A percentile compares a stretch with the other conserved stretches of the same genome.
phyloP scores from a whole-genome alignment of 306 rosid genomes.

The Dicorynia guianensis region DNA sequence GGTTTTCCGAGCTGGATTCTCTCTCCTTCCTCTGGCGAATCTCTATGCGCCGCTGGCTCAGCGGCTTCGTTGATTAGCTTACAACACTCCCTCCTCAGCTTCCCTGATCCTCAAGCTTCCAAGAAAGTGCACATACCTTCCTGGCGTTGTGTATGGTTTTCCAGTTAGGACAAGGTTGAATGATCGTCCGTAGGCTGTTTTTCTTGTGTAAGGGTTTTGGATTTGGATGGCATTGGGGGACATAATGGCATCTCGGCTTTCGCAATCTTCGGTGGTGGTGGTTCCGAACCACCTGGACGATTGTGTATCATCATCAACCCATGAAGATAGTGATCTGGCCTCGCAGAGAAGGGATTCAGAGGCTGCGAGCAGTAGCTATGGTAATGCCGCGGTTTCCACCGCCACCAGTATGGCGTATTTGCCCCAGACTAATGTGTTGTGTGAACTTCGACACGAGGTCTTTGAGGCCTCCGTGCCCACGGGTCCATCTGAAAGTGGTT shows the following conservation, averaged over 20 bases:
- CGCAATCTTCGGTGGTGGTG: slow-evolving; percentile 78
- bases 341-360: slow-evolving; percentile 68
- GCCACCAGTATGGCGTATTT: slow-evolving; percentile 83
- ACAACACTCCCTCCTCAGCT: neutral
- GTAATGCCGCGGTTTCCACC: slow-evolving; percentile 58
- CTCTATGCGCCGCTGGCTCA: slow-evolving; percentile 85
- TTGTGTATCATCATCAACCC: slow-evolving; percentile 43
- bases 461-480: slow-evolving; percentile 73
- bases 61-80: slow-evolving; percentile 80
- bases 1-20: slow-evolving; percentile 70
- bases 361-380: slow-evolving; percentile 60
- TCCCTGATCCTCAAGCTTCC: slow-evolving; percentile 30
- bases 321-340: slow-evolving; percentile 54
- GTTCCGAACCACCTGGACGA: slow-evolving; percentile 69
- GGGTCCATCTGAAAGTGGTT: slow-evolving; percentile 83
- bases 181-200: slow-evolving; percentile 41
- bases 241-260: slow-evolving; percentile 91
- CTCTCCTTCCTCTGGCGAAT: slow-evolving; percentile 61
- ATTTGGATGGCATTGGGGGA: slow-evolving; percentile 99
- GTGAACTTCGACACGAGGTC: slow-evolving; percentile 89
- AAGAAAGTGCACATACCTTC: neutral
- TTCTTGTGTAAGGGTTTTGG: slow-evolving; percentile 40
- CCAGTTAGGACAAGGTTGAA: slow-evolving; percentile 28
- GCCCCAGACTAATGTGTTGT: slow-evolving; percentile 72
- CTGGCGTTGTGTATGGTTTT: neutral